phyloP scores from a whole-genome alignment of 768 basidiomycete species.

The Mycena kentingensis region DNA sequence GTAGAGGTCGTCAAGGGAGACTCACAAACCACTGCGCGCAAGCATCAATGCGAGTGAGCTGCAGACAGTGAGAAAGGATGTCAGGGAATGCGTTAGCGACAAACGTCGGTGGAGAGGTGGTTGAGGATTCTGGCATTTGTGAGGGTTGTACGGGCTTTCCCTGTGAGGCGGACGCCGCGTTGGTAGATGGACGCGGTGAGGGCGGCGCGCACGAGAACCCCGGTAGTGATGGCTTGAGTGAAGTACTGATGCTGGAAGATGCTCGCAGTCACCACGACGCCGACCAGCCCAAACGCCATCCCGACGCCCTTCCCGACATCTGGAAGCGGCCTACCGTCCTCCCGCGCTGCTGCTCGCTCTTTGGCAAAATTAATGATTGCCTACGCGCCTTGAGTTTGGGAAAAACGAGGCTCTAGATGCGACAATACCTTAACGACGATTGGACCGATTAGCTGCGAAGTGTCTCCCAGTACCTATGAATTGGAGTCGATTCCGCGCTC shows the following conservation, averaged over 20 bases:
- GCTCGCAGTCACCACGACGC: conserved; percentile 50
- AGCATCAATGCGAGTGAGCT: conserved; percentile 59
- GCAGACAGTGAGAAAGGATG: conserved; percentile 4
- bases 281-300: conserved; percentile 58
- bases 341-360: conserved; percentile 42
- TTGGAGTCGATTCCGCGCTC: conserved; percentile 2
- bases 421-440: conserved; percentile 54
- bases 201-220: conserved; percentile 64
- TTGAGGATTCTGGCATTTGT: conserved; percentile 64
- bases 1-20: conserved; percentile 21
- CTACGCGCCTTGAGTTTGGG: conserved; percentile 27
- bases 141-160: conserved; percentile 62
- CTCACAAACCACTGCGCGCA: conserved; percentile 75
- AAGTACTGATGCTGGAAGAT: conserved; percentile 75
- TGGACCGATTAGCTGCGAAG: conserved; percentile 62
- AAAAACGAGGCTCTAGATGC: not conserved
- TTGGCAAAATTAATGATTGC: conserved; percentile 64
- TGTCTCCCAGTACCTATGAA: conserved; percentile 60
- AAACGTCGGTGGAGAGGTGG: conserved; percentile 66
- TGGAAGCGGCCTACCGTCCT: conserved; percentile 35
- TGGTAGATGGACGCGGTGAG: conserved; percentile 73
- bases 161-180: conserved; percentile 64
- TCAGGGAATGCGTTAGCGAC: not conserved
- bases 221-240: conserved; percentile 67
- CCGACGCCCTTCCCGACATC: conserved; percentile 58